phyloP scores from a whole-genome alignment of 495 filamentous ascomycete species.

The Sordaria brevicollis region DNA sequence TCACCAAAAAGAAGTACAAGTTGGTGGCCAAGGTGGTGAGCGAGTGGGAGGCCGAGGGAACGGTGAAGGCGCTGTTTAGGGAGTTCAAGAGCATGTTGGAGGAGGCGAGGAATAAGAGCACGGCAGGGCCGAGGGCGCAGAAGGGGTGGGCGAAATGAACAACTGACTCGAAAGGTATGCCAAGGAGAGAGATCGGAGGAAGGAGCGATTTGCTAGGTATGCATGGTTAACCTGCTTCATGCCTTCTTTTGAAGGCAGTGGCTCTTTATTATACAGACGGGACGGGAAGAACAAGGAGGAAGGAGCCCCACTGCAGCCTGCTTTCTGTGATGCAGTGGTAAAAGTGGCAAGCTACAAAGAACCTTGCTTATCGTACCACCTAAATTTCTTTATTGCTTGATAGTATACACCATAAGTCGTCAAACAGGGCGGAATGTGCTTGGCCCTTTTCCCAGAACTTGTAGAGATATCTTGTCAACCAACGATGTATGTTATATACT shows the following conservation, averaged over 20 bases:
- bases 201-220: neutral
- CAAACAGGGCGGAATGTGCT: neutral
- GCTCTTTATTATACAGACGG: neutral
- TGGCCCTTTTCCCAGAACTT: neutral
- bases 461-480: too few relatives aligned
- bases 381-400: neutral
- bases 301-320: too few relatives aligned
- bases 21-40: constrained; percentile 39
- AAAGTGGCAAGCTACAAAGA: neutral
- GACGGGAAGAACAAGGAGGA: neutral
- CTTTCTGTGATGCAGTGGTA: neutral
- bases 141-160: neutral
- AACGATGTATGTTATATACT: too few relatives aligned
- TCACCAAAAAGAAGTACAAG: constrained; percentile 41
- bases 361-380: neutral
- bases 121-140: constrained; percentile 7
- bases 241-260: neutral
- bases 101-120: constrained; percentile 22
- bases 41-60: constrained; percentile 19
- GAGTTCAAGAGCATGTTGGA: constrained; percentile 29
- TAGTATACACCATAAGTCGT: neutral
- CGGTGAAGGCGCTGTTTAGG: constrained; percentile 19
- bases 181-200: neutral
- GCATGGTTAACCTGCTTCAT: neutral
- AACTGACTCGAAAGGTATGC: too few relatives aligned